Evolutionary conservation across 139 green algal species (phyloP).

Genomic region (Yamagishiella unicocca): DNA sequence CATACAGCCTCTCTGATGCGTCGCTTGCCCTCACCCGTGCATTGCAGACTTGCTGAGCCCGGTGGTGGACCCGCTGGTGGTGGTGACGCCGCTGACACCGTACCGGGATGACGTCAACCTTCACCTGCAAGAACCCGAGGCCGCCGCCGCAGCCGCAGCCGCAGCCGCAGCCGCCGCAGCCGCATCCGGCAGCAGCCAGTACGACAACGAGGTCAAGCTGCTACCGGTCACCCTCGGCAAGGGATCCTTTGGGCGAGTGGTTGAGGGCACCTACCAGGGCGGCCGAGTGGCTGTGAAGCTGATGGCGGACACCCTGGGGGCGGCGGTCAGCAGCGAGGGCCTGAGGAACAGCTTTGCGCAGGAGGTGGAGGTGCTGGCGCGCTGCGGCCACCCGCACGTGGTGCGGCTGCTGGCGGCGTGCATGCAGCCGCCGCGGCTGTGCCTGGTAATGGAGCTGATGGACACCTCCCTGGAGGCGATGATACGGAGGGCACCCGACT

Average conservation of each 20-base stretch:
- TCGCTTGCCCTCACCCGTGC: too few species aligned
- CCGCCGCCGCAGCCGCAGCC: too few species aligned
- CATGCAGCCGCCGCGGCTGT: background rate
- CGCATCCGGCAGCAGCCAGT: background rate
- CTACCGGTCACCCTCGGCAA: background rate
- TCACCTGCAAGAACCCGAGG: background rate
- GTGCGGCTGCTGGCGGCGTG: conserved; percentile 10
- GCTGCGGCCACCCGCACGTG: conserved; percentile 17
- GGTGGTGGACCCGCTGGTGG: too few species aligned
- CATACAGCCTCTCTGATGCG: too few species aligned
- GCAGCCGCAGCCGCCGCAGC: background rate
- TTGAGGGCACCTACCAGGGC: conserved; percentile 6
- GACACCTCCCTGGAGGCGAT: conserved; percentile 5
- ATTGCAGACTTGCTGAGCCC: too few species aligned
- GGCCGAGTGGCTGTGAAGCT: conserved; percentile 17
- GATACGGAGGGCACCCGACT: background rate
- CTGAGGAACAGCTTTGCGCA: background rate
- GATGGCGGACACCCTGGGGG: background rate
- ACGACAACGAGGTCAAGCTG: background rate
- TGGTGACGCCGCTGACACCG: background rate
- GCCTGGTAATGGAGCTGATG: conserved; percentile 25
- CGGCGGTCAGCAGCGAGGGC: background rate
- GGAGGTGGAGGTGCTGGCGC: conserved; percentile 11
- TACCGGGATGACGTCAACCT: background rate
- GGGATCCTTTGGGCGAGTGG: conserved; percentile 5